These are phyloP conservation scores for Mrakiaceae sp. DNA, from an alignment of 1,284 basidiomycete species.

Conservation along the genomic window DNA sequence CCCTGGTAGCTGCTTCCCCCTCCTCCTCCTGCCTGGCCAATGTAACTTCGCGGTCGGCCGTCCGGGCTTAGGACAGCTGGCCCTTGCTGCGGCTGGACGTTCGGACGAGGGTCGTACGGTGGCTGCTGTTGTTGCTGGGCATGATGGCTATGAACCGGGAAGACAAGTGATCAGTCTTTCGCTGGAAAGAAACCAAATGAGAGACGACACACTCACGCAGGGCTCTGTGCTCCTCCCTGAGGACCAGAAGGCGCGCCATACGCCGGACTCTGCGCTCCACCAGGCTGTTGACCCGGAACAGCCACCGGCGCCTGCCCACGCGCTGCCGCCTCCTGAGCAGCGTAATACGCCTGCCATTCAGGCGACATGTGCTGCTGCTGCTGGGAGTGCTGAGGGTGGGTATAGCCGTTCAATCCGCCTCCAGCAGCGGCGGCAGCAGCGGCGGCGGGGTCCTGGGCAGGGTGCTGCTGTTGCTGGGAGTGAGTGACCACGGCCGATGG, in stretches of 20 bases:
- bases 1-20: too few relatives aligned
- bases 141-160: neutral
- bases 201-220: neutral
- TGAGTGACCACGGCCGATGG: constrained; percentile 9
- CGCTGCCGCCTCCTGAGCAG: constrained; percentile 23
- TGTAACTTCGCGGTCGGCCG: too few relatives aligned
- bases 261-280: too few relatives aligned
- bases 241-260: too few relatives aligned
- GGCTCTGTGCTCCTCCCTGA: neutral
- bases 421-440: too few relatives aligned
- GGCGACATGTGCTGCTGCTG: constrained; percentile 16
- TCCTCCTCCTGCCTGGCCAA: too few relatives aligned
- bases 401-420: too few relatives aligned
- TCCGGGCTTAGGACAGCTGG: too few relatives aligned
- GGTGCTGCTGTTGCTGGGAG: constrained; percentile 11
- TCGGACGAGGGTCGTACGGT: constrained; percentile 1
- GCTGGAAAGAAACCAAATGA: neutral
- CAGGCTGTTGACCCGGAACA: constrained; percentile 4
- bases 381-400: neutral
- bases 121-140: constrained; percentile 19
- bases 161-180: neutral
- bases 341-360: constrained; percentile 35
- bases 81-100: too few relatives aligned
- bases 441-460: neutral
- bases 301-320: constrained; percentile 19